Conservation (phyloP, 2,329 filamentous ascomycete genomes). For the Venturia carpophila region DNA sequence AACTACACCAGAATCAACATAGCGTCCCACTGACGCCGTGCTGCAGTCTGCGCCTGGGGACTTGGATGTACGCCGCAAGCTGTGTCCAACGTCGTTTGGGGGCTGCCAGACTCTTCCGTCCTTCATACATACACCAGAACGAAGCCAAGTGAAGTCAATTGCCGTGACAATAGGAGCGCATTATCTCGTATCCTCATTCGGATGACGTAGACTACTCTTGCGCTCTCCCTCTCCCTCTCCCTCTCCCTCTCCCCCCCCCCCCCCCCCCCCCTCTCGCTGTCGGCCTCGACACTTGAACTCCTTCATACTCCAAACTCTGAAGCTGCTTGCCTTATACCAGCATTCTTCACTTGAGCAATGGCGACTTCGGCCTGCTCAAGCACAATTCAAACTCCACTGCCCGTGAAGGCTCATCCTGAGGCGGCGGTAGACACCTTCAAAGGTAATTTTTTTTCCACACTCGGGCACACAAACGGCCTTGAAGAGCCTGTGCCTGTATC, state of each 20-base stretch:
- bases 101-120: neutral
- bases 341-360: neutral
- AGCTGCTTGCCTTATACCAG: neutral
- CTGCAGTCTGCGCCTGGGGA: too few relatives aligned
- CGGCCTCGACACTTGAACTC: neutral
- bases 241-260: too few relatives aligned
- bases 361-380: neutral
- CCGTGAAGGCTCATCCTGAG: neutral
- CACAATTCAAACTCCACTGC: neutral
- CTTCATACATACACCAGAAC: neutral
- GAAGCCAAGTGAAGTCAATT: neutral
- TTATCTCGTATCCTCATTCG: neutral
- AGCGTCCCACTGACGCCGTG: neutral
- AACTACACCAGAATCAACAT: neutral
- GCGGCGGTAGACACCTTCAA: neutral
- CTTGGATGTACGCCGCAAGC: too few relatives aligned
- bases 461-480: neutral
- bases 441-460: neutral
- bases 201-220: neutral
- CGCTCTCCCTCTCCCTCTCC: neutral
- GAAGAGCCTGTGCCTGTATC: neutral
- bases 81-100: neutral
- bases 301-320: neutral
- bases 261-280: too few relatives aligned
- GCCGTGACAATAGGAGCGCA: too few relatives aligned